Percentiles rank a stretch among this genome's conserved stretches.
phyloP scores from a whole-genome alignment of 306 rosid species.

The Amphicarpaea edgeworthii region DNA sequence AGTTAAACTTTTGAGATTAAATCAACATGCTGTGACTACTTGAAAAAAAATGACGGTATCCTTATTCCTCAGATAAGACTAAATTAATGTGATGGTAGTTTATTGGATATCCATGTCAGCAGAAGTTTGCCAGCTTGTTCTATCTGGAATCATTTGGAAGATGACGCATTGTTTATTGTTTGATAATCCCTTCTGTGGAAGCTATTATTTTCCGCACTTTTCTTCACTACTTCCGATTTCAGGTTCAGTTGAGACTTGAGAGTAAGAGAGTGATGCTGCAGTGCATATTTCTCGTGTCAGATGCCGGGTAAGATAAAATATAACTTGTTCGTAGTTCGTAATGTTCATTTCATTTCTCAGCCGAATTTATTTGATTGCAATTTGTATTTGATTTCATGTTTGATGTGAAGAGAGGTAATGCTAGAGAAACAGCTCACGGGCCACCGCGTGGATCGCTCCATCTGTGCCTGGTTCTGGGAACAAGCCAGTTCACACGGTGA shows the following conservation, averaged over 20 bases:
- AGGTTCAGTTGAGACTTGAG: background rate
- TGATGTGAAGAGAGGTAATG: slow-evolving; percentile 73
- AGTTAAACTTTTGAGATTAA: no score
- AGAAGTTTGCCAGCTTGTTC: background rate
- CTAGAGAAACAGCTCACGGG: slow-evolving; percentile 95
- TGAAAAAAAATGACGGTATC: no score
- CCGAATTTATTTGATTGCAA: background rate
- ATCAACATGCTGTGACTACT: no score
- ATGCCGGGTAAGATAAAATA: slow-evolving; percentile 72
- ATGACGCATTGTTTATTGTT: background rate
- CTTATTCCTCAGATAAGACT: no score
- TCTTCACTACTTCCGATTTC: slow-evolving; percentile 12
- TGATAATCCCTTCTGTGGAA: background rate
- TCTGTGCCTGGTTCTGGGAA: slow-evolving; percentile 92
- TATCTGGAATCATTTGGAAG: slow-evolving; percentile 1
- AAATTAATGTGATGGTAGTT: background rate
- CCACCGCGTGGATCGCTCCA: slow-evolving; percentile 92
- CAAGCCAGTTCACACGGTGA: slow-evolving; percentile 76
- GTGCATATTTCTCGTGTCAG: slow-evolving; percentile 91
- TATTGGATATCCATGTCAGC: slow-evolving; percentile 1
- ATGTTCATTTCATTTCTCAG: background rate
- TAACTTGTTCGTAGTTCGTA: background rate
- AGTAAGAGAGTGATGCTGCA: slow-evolving; percentile 69
- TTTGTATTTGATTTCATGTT: slow-evolving; percentile 45
- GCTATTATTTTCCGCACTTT: background rate